Base-by-base conservation (phyloP, 257 asterid species). In the Lycium barbarum region DNA sequence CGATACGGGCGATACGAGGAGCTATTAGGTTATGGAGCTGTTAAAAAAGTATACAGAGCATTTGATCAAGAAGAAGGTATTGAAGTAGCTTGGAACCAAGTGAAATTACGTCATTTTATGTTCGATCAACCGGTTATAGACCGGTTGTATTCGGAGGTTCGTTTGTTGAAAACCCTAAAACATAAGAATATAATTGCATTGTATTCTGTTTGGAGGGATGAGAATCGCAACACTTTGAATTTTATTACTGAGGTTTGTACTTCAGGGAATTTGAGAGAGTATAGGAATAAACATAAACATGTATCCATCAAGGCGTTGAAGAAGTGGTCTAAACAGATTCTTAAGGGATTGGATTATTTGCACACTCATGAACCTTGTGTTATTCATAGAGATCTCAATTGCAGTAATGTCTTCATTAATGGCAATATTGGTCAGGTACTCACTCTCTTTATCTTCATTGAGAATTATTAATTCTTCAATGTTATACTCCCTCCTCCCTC, bases 61-160 rank as follows among this genome's bases (percentile, higher is more conserved):
- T 95, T 95, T 45, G 98, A 95, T 85, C 97, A 93, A 71, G 97
- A 93, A 86, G 95, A 95, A 87, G 98, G 98, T 6, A 92, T 93
- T 49, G 98, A 95, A 90, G 97, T 95, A 71, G 98, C 98, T 3
- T 95, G 98, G 98, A 95, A 95, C 87, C 97, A 92, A 83, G 98
- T 95, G 5, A 95, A 95, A 45, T 43, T 93, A 36, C 86, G 93
- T 5, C 86, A 89, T 84, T 93, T 93, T 72, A 81, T 73, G 7
- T 91, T 85, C 5, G 90, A 95, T 80, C 93, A 89, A 35, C 73
- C 84, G 22, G 90, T 91, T 93, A 90, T 93, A 20, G 92, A 92
- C 35, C 89, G 97, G 65, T 67, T 92, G 71, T 88, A 80, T 80
- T 92, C 95, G 0, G 98, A 95, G 88, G 97, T 93, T 33, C 86